Conservation (phyloP, 2,329 filamentous ascomycete species). For the Stachybotrys chlorohalonatus region DNA sequence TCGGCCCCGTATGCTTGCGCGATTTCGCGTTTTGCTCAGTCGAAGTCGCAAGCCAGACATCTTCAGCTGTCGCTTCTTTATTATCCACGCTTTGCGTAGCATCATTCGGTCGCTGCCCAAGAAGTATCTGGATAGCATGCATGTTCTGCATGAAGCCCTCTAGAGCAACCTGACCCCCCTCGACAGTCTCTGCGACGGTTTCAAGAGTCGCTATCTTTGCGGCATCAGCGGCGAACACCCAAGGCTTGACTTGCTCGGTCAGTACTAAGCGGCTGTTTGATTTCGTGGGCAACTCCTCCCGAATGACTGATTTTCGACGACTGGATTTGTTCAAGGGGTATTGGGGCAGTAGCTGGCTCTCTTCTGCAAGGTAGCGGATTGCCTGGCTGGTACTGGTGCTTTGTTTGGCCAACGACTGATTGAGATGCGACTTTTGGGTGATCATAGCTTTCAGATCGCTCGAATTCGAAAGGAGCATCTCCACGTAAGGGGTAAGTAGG, state of each 20-base stretch:
- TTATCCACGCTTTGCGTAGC: conserved; percentile 6
- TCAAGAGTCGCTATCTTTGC: conserved; percentile 52
- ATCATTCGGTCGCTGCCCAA: conserved; percentile 27
- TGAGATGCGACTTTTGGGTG: conserved; percentile 49
- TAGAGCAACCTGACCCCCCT: conserved; percentile 47
- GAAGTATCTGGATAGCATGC: conserved; percentile 37
- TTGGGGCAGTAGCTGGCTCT: conserved; percentile 50
- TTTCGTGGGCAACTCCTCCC: conserved; percentile 29
- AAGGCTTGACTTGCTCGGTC: conserved; percentile 39
- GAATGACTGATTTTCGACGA: conserved; percentile 30
- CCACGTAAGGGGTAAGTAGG: conserved; percentile 48
- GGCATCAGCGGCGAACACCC: conserved; percentile 51
- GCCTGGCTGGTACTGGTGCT: conserved; percentile 39
- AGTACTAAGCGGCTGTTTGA: conserved; percentile 28
- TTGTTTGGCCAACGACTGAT: conserved; percentile 38
- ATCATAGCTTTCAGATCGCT: conserved; percentile 48
- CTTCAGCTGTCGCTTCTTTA: conserved; percentile 15
- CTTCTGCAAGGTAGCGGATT: conserved; percentile 47
- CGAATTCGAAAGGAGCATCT: conserved; percentile 41
- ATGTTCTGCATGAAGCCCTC: conserved; percentile 42
- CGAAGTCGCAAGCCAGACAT: conserved; percentile 26
- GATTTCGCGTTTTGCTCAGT: conserved; percentile 11
- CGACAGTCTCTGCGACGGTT: conserved; percentile 48
- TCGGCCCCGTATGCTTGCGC: conserved; percentile 17
- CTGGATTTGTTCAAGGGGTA: conserved; percentile 32